phyloP scores from a whole-genome alignment of 169 alveolate species.

The Neospora caninum region DNA sequence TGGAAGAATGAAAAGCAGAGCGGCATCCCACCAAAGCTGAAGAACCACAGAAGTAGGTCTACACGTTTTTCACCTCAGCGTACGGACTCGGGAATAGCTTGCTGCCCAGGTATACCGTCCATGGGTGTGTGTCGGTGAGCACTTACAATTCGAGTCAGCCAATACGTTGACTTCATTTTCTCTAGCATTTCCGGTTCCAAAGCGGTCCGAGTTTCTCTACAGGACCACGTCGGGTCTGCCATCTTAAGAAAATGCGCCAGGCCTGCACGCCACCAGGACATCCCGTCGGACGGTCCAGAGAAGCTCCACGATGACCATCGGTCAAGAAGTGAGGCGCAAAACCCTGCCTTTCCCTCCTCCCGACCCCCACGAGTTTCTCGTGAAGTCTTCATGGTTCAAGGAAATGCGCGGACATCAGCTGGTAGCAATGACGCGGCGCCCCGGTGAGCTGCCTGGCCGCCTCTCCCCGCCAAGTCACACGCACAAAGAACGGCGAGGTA shows the following conservation, averaged over 20 bases:
- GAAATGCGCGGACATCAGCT: no score
- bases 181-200: background rate
- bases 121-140: background rate
- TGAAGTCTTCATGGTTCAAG: background rate
- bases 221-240: constrained; percentile 13
- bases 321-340: background rate
- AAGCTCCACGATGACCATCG: background rate
- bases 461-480: no score
- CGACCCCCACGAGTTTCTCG: background rate
- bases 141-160: constrained; percentile 19
- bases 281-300: background rate
- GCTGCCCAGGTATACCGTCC: no score
- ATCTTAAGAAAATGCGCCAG: background rate
- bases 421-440: no score
- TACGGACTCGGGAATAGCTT: no score
- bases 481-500: no score
- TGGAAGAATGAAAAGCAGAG: background rate
- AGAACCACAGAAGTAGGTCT: background rate
- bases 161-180: constrained; percentile 29
- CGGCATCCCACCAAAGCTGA: background rate
- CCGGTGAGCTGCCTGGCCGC: no score
- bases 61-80: no score
- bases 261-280: background rate
- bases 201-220: background rate
- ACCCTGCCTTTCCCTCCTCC: background rate